These are phyloP conservation scores for Bodo saltans DNA, from an alignment of 78 protist species.

Conservation along the genomic window DNA sequence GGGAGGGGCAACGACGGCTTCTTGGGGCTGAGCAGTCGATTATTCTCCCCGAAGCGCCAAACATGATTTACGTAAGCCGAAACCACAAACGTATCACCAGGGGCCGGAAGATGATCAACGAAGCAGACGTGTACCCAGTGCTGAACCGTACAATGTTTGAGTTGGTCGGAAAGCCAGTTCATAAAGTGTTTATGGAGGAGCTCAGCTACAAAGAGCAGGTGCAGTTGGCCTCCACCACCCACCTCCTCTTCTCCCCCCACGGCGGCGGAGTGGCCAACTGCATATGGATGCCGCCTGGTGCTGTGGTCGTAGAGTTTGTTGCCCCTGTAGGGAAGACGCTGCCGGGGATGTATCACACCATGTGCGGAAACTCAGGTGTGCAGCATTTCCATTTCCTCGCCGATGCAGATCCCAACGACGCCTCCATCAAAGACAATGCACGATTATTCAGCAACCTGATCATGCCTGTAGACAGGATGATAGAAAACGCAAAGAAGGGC, in stretches of 20 bases:
- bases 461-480: conserved; percentile 7
- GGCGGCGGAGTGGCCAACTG: conserved; percentile 33
- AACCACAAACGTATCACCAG: not conserved
- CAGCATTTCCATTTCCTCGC: conserved; percentile 13
- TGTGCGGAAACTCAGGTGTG: not conserved
- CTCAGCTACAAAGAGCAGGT: conserved; percentile 13
- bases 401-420: conserved; percentile 13
- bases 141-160: not conserved
- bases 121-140: not conserved
- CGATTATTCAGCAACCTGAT: conserved; percentile 11
- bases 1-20: too few relatives aligned
- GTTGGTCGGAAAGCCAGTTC: not conserved
- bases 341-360: conserved; percentile 8
- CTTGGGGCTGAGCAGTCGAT: too few relatives aligned
- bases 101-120: conserved; percentile 8
- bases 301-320: conserved; percentile 7
- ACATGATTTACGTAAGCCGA: not conserved
- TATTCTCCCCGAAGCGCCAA: not conserved
- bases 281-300: conserved; percentile 22
- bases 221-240: not conserved
- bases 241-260: conserved; percentile 5
- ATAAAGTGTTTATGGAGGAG: conserved; percentile 6
- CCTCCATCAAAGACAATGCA: conserved; percentile 1
- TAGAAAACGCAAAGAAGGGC: not conserved
- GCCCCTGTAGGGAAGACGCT: conserved; percentile 13